A percentile compares a stretch with the other conserved stretches of the same genome.
These are phyloP conservation scores for Coemansia sp. DNA, from an alignment of 192 early-diverging fungal species.

Conservation along the genomic window DNA sequence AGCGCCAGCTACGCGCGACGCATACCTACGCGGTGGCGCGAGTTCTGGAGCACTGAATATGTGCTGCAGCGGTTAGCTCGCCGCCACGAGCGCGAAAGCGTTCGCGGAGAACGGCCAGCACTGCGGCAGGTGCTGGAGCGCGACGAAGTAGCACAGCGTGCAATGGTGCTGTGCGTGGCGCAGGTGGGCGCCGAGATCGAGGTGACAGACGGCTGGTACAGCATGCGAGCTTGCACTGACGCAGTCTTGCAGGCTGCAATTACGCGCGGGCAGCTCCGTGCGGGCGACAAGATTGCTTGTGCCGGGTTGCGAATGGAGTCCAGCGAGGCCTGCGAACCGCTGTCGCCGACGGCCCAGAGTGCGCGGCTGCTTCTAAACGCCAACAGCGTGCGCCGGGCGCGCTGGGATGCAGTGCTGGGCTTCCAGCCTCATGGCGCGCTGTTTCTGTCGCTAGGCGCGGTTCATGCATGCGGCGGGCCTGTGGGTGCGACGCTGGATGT, in stretches of 20 bases:
- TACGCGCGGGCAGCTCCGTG: constrained; percentile 18
- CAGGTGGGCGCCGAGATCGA: constrained; percentile 8
- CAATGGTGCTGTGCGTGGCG: constrained; percentile 42
- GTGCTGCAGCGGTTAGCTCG: constrained; percentile 15
- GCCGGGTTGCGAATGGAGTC: constrained; percentile 18
- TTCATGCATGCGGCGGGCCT: constrained; percentile 24
- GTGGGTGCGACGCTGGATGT: constrained; percentile 41
- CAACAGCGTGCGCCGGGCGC: constrained; percentile 37
- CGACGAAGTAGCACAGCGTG: constrained; percentile 32
- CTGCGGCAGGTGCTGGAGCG: constrained; percentile 29
- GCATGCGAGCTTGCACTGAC: constrained; percentile 20
- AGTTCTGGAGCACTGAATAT: constrained; percentile 26
- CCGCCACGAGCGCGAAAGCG: constrained; percentile 37
- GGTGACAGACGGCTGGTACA: constrained; percentile 51
- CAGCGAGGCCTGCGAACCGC: constrained; percentile 21
- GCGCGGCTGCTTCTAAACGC: constrained; percentile 20
- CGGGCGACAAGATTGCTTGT: constrained; percentile 44
- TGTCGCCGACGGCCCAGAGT: constrained; percentile 11
- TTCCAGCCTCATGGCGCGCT: constrained; percentile 15
- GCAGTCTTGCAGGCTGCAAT: constrained; percentile 16
- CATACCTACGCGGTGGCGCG: constrained; percentile 22
- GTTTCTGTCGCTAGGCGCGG: constrained; percentile 28
- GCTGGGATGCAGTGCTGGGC: constrained; percentile 38
- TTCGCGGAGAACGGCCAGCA: constrained; percentile 31
- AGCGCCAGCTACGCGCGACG: constrained; percentile 33